Percentiles rank a stretch among this genome's conserved stretches.
These are phyloP conservation scores for Lojkania enalia DNA, from an alignment of 2,329 filamentous ascomycete genomes.

Conservation along the genomic window DNA sequence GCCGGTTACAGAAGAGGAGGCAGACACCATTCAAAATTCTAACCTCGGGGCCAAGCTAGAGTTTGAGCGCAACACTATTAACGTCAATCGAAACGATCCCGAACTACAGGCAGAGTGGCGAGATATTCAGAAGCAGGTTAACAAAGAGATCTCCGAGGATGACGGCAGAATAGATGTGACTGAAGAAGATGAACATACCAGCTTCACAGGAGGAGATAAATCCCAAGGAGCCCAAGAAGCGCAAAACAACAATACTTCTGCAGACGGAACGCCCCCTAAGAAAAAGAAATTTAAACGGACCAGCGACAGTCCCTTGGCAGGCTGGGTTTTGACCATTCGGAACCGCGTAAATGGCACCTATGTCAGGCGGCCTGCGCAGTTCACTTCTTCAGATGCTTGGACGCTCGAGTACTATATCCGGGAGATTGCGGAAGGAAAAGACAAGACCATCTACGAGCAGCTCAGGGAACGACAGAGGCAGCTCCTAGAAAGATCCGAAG, in stretches of 20 bases:
- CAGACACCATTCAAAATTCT: slow-evolving; percentile 71
- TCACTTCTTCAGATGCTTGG: slow-evolving; percentile 62
- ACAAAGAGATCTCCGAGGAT: slow-evolving; percentile 32
- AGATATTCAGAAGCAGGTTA: slow-evolving; percentile 34
- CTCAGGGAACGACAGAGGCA: slow-evolving; percentile 61
- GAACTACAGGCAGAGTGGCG: slow-evolving; percentile 38
- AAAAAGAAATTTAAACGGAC: too few relatives aligned
- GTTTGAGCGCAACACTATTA: slow-evolving; percentile 67
- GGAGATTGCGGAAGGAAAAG: slow-evolving; percentile 49
- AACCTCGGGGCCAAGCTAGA: slow-evolving; percentile 67
- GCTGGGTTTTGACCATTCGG: slow-evolving; percentile 71
- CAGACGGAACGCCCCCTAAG: neutral
- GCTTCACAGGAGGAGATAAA: slow-evolving; percentile 2
- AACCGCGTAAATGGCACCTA: slow-evolving; percentile 71
- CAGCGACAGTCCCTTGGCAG: slow-evolving; percentile 65
- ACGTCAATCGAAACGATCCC: slow-evolving; percentile 31
- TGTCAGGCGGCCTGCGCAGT: slow-evolving; percentile 62
- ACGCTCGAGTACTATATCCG: slow-evolving; percentile 75
- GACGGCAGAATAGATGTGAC: slow-evolving; percentile 12
- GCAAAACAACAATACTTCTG: neutral
- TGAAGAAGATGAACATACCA: neutral
- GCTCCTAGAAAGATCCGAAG: slow-evolving; percentile 44
- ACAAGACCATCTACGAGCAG: slow-evolving; percentile 24
- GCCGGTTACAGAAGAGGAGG: slow-evolving; percentile 73
- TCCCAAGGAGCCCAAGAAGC: slow-evolving; percentile 5